Conservation (phyloP, 176 grass and related monocot species). For the Raddia distichophylla region DNA sequence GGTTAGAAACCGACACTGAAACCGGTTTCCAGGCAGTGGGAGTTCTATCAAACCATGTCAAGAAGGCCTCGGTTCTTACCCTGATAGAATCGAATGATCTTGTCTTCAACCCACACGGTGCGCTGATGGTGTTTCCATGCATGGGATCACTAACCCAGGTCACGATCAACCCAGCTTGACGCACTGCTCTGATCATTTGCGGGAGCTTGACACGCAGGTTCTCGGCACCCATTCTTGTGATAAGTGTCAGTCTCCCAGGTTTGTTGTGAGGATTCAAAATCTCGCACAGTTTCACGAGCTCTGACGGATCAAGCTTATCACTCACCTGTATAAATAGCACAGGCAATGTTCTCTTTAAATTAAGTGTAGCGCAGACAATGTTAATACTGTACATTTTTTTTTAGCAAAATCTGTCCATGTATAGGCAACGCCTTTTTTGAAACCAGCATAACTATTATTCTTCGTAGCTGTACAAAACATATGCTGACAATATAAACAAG, state of each 20-base stretch:
- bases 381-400: not conserved
- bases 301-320: conserved; percentile 57
- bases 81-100: conserved; percentile 54
- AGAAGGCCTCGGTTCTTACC: conserved; percentile 23
- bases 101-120: conserved; percentile 62
- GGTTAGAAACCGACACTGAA: no score
- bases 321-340: conserved; percentile 54
- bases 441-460: not conserved
- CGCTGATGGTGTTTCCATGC: conserved; percentile 68
- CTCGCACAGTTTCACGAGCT: conserved; percentile 58
- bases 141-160: conserved; percentile 69
- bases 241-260: conserved; percentile 55
- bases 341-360: not conserved
- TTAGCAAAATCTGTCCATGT: not conserved
- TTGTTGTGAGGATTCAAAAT: conserved; percentile 70
- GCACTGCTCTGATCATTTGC: conserved; percentile 59
- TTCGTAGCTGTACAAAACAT: not conserved
- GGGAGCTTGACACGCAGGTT: conserved; percentile 58
- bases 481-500: not conserved
- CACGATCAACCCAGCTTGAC: conserved; percentile 53
- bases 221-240: conserved; percentile 66
- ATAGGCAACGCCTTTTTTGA: not conserved
- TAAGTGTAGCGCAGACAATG: not conserved
- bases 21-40: no score
- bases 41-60: not conserved